Conservation (phyloP, 345 rosid species). For the Microthlaspi erraticum region DNA sequence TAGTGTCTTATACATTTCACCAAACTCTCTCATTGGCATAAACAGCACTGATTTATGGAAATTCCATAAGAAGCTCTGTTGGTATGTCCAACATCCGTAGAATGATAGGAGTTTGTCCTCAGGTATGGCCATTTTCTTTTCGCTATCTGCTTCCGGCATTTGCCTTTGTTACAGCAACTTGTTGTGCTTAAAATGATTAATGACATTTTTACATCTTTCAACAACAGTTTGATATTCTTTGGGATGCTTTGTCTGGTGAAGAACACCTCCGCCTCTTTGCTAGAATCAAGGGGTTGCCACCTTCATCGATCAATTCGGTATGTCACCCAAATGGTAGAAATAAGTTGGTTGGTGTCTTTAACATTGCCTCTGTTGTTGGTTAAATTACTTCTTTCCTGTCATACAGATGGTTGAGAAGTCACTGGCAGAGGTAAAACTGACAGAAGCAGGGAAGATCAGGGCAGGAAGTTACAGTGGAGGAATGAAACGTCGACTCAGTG, state of each 20-base stretch:
- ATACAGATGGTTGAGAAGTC: slow-evolving; percentile 67
- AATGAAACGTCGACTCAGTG: slow-evolving; percentile 95
- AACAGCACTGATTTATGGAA: slow-evolving; percentile 77
- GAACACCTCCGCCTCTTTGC: slow-evolving; percentile 90
- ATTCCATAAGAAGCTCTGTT: slow-evolving; percentile 75
- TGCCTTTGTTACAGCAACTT: slow-evolving; percentile 1
- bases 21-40: slow-evolving; percentile 22
- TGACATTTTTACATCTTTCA: slow-evolving; percentile 20
- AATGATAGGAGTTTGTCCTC: slow-evolving; percentile 93
- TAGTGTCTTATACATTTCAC: slow-evolving; percentile 7
- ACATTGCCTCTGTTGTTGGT: neutral
- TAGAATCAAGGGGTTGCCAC: slow-evolving; percentile 75
- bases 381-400: slow-evolving; percentile 12
- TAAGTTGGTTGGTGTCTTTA: slow-evolving; percentile 5
- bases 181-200: slow-evolving; percentile 26
- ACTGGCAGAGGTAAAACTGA: slow-evolving; percentile 72
- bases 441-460: slow-evolving; percentile 68
- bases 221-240: slow-evolving; percentile 82
- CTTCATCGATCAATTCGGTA: slow-evolving; percentile 65
- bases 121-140: slow-evolving; percentile 52
- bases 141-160: slow-evolving; percentile 8
- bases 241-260: slow-evolving; percentile 85
- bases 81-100: slow-evolving; percentile 85
- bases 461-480: slow-evolving; percentile 96
- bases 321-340: slow-evolving; percentile 35